These are phyloP conservation scores for Verticillium dahliae DNA, from an alignment of 2,329 filamentous ascomycete genomes.

Conservation along the genomic window DNA sequence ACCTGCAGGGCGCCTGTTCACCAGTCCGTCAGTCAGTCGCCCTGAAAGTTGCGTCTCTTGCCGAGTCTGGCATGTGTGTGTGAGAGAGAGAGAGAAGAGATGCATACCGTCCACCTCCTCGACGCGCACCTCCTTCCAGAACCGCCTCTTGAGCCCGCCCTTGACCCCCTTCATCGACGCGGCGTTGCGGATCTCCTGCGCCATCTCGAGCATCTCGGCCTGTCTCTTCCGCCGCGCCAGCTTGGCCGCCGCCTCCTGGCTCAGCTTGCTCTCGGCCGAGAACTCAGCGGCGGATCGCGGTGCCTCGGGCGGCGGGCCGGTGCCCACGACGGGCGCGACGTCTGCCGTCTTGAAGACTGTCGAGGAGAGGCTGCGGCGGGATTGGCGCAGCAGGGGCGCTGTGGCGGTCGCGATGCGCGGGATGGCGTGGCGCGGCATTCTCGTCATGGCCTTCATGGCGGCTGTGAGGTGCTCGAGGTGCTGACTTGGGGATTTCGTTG, in stretches of 20 bases:
- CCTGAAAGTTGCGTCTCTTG: not conserved
- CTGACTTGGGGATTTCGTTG: not conserved
- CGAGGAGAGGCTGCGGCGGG: slow-evolving; percentile 21
- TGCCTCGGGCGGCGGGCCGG: slow-evolving; percentile 52
- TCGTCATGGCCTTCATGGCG: slow-evolving; percentile 33
- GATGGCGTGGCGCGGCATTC: slow-evolving; percentile 25
- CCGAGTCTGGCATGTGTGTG: not conserved
- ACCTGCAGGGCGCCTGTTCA: slow-evolving; percentile 46
- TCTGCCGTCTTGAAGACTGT: slow-evolving; percentile 28
- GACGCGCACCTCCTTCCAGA: slow-evolving; percentile 82
- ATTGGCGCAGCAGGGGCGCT: slow-evolving; percentile 15
- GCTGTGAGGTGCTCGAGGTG: no score
- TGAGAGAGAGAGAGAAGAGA: not conserved
- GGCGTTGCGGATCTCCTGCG: slow-evolving; percentile 33
- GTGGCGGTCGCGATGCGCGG: slow-evolving; percentile 16
- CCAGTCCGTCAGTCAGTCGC: not conserved
- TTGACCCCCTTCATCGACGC: slow-evolving; percentile 27
- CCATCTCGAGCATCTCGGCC: slow-evolving; percentile 46
- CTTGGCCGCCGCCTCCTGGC: slow-evolving; percentile 23
- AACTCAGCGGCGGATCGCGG: slow-evolving; percentile 37
- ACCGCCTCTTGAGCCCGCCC: slow-evolving; percentile 57
- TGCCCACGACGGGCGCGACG: slow-evolving; percentile 46
- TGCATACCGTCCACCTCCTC: slow-evolving; percentile 56
- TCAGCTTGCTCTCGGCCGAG: slow-evolving; percentile 25
- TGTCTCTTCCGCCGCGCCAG: slow-evolving; percentile 46